phyloP scores from a whole-genome alignment of 768 basidiomycete genomes.

The Auricularia heimuer region DNA sequence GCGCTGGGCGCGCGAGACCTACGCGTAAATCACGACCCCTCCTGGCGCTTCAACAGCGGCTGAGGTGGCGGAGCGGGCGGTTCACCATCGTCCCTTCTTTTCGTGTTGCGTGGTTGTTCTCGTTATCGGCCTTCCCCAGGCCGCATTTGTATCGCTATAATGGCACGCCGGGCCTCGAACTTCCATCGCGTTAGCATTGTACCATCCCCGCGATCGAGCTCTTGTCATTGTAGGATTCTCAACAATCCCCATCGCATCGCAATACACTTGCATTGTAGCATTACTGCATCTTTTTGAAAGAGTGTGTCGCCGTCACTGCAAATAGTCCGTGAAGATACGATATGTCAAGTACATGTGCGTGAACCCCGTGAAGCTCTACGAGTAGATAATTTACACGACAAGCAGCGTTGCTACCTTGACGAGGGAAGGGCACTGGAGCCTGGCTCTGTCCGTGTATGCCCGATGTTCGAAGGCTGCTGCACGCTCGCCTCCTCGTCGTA shows the following conservation, averaged over 20 bases:
- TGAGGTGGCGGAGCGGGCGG: background rate
- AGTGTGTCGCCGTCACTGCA: background rate
- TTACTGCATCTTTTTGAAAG: background rate
- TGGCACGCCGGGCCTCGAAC: background rate
- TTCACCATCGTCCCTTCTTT: background rate
- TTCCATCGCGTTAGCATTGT: background rate
- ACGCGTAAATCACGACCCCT: conserved; percentile 46
- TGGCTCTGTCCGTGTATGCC: too few species aligned
- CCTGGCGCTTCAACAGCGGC: conserved; percentile 84
- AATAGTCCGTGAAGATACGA: background rate
- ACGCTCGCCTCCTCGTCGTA: too few species aligned
- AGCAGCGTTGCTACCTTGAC: too few species aligned
- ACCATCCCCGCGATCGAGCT: background rate
- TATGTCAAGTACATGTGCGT: background rate
- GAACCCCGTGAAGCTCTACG: too few species aligned
- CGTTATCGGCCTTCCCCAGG: background rate
- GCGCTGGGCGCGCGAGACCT: conserved; percentile 81
- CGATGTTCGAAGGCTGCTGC: too few species aligned
- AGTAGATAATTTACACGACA: too few species aligned
- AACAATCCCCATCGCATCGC: conserved; percentile 2
- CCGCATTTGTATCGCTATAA: background rate
- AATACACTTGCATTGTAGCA: background rate
- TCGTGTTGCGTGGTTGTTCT: background rate
- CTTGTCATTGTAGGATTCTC: conserved; percentile 1
- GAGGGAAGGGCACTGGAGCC: too few species aligned